A percentile compares a stretch with the other conserved stretches of the same genome.
Evolutionary conservation across 345 rosid genomes (phyloP).

Genomic region (Cardamine chenopodiifolia): DNA sequence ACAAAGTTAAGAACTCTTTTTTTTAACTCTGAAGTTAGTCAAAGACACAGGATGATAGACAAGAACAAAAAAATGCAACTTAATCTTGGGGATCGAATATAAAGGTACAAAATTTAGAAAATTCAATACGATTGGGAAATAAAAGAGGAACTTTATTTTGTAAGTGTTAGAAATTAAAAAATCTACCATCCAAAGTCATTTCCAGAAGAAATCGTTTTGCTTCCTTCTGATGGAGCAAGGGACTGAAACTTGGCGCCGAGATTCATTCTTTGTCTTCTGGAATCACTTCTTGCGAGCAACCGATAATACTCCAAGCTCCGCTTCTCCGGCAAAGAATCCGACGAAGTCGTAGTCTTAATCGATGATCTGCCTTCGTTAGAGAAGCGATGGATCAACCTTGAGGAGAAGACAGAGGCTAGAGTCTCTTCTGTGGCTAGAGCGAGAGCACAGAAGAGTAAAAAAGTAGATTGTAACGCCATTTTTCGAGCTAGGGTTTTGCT

Average conservation of each 20-base stretch:
- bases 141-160: background rate
- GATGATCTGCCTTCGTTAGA: conserved; percentile 65
- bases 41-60: background rate
- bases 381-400: conserved; percentile 77
- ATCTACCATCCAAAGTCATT: conserved; percentile 75
- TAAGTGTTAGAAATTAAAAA: background rate
- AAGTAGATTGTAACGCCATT: conserved; percentile 44
- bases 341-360: conserved; percentile 33
- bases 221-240: conserved; percentile 82
- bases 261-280: conserved; percentile 75
- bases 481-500: conserved; percentile 32
- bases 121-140: background rate
- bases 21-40: background rate
- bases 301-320: conserved; percentile 62
- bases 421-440: conserved; percentile 12
- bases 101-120: conserved; percentile 12
- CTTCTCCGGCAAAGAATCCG: conserved; percentile 55
- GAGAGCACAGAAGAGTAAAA: conserved; percentile 30
- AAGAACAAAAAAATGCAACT: background rate
- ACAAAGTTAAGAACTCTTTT: background rate
- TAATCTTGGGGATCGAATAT: background rate
- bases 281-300: conserved; percentile 55
- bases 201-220: conserved; percentile 67
- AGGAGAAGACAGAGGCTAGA: conserved; percentile 47
- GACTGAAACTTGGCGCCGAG: conserved; percentile 55